A percentile compares a stretch with the other conserved stretches of the same genome.
Conservation (phyloP, 1,284 basidiomycete genomes). For the Leccinum griseonigrum region DNA sequence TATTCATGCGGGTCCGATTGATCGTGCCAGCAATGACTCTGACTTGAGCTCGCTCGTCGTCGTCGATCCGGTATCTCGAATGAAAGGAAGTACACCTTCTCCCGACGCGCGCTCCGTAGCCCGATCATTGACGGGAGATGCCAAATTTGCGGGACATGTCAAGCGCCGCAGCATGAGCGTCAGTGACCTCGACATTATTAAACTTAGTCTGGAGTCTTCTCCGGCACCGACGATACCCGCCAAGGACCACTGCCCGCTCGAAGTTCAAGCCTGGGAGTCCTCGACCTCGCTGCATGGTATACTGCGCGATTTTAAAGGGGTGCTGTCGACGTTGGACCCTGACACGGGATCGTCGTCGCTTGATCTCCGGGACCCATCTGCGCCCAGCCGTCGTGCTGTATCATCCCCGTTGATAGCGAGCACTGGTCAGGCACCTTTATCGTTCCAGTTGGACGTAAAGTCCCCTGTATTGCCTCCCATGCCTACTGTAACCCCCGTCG, state of each 20-base stretch:
- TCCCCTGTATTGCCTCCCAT: slow-evolving; percentile 21
- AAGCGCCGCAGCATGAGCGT: slow-evolving; percentile 77
- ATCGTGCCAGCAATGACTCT: slow-evolving; percentile 40
- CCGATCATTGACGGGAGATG: slow-evolving; percentile 26
- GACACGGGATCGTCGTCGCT: slow-evolving; percentile 45
- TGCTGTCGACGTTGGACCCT: slow-evolving; percentile 63
- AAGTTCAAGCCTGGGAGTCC: slow-evolving; percentile 42
- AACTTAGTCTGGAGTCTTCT: slow-evolving; percentile 37
- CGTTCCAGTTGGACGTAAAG: slow-evolving; percentile 20
- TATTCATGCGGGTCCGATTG: slow-evolving; percentile 39
- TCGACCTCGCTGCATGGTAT: slow-evolving; percentile 55
- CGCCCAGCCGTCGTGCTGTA: slow-evolving; percentile 44
- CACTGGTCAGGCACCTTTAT: slow-evolving; percentile 14
- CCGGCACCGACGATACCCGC: slow-evolving; percentile 38
- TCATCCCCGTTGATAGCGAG: slow-evolving; percentile 26
- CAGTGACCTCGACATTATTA: slow-evolving; percentile 61
- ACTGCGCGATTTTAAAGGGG: slow-evolving; percentile 66
- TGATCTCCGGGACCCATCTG: slow-evolving; percentile 63
- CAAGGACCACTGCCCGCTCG: slow-evolving; percentile 29
- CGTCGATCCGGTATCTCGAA: slow-evolving; percentile 45
- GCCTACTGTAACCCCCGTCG: slow-evolving; percentile 30
- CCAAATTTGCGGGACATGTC: slow-evolving; percentile 30
- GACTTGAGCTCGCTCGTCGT: slow-evolving; percentile 57
- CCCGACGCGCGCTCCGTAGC: slow-evolving; percentile 26
- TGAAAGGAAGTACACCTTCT: slow-evolving; percentile 25